Base-by-base conservation (phyloP, 2,329 filamentous ascomycete genomes). In the Paecilomyces variotii region DNA sequence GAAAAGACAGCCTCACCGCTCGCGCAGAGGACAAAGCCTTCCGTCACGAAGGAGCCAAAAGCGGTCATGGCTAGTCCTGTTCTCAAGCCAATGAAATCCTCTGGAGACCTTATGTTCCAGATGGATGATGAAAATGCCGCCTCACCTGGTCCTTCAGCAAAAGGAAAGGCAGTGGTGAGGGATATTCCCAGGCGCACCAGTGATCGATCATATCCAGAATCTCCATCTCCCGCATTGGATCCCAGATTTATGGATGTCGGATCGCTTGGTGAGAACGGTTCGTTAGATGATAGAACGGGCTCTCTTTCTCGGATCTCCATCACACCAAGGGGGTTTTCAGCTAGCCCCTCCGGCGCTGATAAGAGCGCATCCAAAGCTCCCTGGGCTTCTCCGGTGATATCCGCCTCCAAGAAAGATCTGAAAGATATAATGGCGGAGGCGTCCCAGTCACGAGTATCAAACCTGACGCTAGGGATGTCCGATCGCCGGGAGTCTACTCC, bases 91-190 rank as follows among this genome's bases (percentile, higher is more conserved):
- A 91, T 85, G 66, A 81, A 81, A 24, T 92, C 88, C 0, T 78
- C 82, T 1, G 81, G 81, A 39, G 92, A 97, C 65, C 80, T 97
- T 57, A 96, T 96, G 72, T 97, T 97, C 69, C 86, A 90, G 63
- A 97, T 97, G 91, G 93, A 96, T 59, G 91, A 95, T 39, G 90
- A 91, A 30, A 54, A 59, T 50, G n/a, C 62, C 4, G 54, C 69
- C n/a, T 68, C 70, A 1, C 63, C 71, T 1, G 59, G 56, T 14
- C 63, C 67, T 11, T 56, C 61, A 2, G 54, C 57, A 2, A 74
- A 73, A 64, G 71, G 71, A 3, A 74, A 73, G 58, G 30, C 62
- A 25, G 59, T 62, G 4, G 57, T 70, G 55, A 68, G 68, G 39
- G 64, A 58, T 53, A 45, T 62, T 11, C 54, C 56, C 14, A 65